Conservation (phyloP, 495 filamentous ascomycete species). For the Penicillium alfredii region DNA sequence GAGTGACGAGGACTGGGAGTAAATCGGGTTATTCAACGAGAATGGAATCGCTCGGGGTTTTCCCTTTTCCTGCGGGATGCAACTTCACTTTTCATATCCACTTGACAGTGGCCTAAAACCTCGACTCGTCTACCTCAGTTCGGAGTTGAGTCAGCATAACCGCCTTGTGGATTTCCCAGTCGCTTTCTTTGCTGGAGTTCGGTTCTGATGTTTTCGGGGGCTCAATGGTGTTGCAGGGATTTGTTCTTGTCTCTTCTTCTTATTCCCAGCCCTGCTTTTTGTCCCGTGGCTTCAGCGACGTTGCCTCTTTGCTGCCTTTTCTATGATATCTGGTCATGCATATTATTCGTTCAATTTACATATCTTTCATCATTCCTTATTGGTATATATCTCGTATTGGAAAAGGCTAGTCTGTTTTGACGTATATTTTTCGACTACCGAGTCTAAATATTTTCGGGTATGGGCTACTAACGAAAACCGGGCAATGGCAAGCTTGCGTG, state of each 20-base stretch:
- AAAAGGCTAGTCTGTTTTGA: too few species aligned
- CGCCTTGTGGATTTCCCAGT: conserved; percentile 4
- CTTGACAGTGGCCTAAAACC: too few species aligned
- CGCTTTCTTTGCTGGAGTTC: conserved; percentile 19
- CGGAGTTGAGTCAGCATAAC: neutral
- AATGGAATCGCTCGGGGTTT: too few species aligned
- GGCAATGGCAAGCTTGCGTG: too few species aligned
- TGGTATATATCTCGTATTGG: too few species aligned
- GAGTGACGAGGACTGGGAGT: conserved; percentile 82
- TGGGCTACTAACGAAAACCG: too few species aligned
- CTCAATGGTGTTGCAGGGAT: conserved; percentile 16
- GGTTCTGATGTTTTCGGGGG: conserved; percentile 7
- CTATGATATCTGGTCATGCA: conserved; percentile 12
- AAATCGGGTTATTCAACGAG: too few species aligned
- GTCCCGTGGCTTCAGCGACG: conserved; percentile 18
- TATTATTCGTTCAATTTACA: conserved; percentile 11
- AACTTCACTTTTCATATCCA: too few species aligned
- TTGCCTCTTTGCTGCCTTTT: conserved; percentile 7
- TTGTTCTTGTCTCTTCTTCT: conserved; percentile 8
- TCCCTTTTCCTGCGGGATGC: too few species aligned
- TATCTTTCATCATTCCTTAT: conserved; percentile 11
- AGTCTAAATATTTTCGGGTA: too few species aligned
- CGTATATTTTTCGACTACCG: too few species aligned
- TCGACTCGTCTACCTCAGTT: too few species aligned
- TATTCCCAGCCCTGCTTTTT: conserved; percentile 15